Evolutionary conservation across 345 rosid species (phyloP).

Genomic region (Lepidium aucheri): DNA sequence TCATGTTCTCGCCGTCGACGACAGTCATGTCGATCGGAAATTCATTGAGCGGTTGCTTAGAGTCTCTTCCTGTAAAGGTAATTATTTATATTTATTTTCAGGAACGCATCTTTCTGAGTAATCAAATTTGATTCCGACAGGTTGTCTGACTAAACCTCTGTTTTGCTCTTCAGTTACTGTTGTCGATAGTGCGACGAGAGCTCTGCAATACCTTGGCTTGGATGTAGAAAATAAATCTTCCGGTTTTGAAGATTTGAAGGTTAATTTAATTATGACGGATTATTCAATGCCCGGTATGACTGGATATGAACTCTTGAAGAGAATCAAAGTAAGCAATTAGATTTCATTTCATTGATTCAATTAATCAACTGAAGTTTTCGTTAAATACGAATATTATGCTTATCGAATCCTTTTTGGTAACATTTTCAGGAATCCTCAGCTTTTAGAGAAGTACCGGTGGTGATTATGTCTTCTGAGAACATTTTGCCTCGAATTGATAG

Average conservation of each 20-base stretch:
- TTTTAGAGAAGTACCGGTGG: conserved; percentile 65
- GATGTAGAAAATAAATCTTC: conserved; percentile 46
- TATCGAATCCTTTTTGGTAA: background rate
- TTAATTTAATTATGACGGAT: conserved; percentile 72
- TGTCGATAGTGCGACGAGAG: conserved; percentile 71
- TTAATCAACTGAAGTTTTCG: no score
- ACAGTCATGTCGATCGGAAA: conserved; percentile 75
- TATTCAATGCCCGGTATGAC: conserved; percentile 89
- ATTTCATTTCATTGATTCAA: background rate
- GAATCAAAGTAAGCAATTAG: conserved; percentile 47
- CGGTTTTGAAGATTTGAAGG: conserved; percentile 55
- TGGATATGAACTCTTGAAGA: conserved; percentile 76
- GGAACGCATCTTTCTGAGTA: background rate
- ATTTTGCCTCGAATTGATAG: conserved; percentile 63
- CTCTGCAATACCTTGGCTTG: conserved; percentile 69
- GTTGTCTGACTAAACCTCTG: background rate
- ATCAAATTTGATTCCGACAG: background rate
- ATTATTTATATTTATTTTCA: background rate
- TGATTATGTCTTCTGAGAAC: conserved; percentile 79
- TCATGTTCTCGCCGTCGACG: conserved; percentile 96
- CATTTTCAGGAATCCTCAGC: conserved; percentile 50
- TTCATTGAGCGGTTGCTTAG: conserved; percentile 74
- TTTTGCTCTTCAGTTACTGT: conserved; percentile 49
- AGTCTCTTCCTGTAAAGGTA: conserved; percentile 82
- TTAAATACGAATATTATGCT: background rate